These are phyloP conservation scores for Yamadazyma pseudoaaseri DNA, from an alignment of 1,139 yeast genomes.

Conservation along the genomic window DNA sequence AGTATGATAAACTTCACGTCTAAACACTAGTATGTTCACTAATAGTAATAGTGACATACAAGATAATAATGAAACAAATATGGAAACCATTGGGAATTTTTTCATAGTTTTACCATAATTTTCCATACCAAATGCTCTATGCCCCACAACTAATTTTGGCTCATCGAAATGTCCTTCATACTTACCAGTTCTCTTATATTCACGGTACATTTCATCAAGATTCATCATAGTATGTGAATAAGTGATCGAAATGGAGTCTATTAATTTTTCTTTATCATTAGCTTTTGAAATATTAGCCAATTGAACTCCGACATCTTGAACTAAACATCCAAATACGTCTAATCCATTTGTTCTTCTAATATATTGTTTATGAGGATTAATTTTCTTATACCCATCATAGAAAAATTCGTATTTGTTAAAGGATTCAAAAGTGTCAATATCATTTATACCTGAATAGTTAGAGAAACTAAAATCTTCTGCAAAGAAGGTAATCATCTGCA, in stretches of 20 bases:
- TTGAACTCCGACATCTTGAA: constrained; percentile 51
- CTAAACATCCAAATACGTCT: constrained; percentile 45
- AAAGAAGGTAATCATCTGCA: constrained; percentile 52
- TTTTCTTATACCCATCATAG: constrained; percentile 51
- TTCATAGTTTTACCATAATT: constrained; percentile 13
- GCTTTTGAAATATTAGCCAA: constrained; percentile 41
- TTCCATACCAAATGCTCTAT: constrained; percentile 12
- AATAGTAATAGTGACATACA: constrained; percentile 9
- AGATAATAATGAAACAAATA: constrained; percentile 9
- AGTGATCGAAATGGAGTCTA: constrained; percentile 39
- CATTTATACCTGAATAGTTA: constrained; percentile 24
- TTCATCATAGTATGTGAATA: constrained; percentile 22
- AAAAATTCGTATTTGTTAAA: constrained; percentile 43
- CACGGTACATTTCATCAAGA: constrained; percentile 16
- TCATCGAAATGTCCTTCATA: constrained; percentile 15
- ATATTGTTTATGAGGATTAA: constrained; percentile 26
- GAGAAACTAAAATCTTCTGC: constrained; percentile 51
- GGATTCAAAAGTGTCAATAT: constrained; percentile 46
- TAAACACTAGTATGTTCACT: constrained; percentile 6
- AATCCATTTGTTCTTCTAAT: constrained; percentile 36
- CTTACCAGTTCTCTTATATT: constrained; percentile 13
- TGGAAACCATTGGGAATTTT: constrained; percentile 12
- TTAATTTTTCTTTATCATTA: constrained; percentile 34
- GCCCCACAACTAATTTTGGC: constrained; percentile 12
- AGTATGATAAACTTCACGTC: constrained; percentile 1